A percentile compares a stretch with the other conserved stretches of the same genome.
Conservation (phyloP, 2,329 filamentous ascomycete species). For the Chaetothyriales sp. region DNA sequence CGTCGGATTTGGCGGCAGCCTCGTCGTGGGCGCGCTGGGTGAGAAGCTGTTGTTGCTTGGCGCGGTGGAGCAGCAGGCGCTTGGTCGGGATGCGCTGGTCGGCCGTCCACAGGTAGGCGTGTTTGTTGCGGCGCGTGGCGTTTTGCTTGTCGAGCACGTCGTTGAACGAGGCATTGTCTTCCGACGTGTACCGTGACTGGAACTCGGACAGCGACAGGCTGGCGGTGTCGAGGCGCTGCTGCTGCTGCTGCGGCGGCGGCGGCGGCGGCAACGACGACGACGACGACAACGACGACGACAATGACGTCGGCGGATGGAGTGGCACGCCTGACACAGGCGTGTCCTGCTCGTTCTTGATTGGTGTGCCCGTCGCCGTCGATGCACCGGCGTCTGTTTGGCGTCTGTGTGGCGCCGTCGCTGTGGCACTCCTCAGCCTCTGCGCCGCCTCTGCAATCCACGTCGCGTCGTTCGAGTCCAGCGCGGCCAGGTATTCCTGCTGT, state of each 20-base stretch:
- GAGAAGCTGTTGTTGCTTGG: constrained; percentile 47
- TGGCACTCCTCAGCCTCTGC: constrained; percentile 57
- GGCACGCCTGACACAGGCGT: constrained; percentile 55
- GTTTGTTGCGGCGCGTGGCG: constrained; percentile 65
- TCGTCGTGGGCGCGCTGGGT: constrained; percentile 51
- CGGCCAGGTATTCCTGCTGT: constrained; percentile 85
- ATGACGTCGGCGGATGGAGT: constrained; percentile 14
- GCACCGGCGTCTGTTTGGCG: constrained; percentile 3
- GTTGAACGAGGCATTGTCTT: constrained; percentile 97
- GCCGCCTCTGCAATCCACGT: constrained; percentile 78
- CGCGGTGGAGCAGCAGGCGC: constrained; percentile 44
- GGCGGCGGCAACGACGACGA: no score
- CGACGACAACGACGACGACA: constrained; percentile 20
- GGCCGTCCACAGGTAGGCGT: constrained; percentile 68
- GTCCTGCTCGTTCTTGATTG: constrained; percentile 22
- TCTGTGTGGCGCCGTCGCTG: constrained; percentile 47
- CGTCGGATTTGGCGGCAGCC: constrained; percentile 43
- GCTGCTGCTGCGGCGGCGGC: constrained; percentile 23
- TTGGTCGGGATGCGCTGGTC: constrained; percentile 66
- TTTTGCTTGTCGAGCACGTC: constrained; percentile 84
- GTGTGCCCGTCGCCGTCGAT: constrained; percentile 10
- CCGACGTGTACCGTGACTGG: constrained; percentile 86
- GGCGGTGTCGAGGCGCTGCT: constrained; percentile 47
- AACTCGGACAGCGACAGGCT: constrained; percentile 73
- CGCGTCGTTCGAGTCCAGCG: constrained; percentile 69